phyloP scores from a whole-genome alignment of 2,329 filamentous ascomycete genomes.

The Colletotrichum musae region DNA sequence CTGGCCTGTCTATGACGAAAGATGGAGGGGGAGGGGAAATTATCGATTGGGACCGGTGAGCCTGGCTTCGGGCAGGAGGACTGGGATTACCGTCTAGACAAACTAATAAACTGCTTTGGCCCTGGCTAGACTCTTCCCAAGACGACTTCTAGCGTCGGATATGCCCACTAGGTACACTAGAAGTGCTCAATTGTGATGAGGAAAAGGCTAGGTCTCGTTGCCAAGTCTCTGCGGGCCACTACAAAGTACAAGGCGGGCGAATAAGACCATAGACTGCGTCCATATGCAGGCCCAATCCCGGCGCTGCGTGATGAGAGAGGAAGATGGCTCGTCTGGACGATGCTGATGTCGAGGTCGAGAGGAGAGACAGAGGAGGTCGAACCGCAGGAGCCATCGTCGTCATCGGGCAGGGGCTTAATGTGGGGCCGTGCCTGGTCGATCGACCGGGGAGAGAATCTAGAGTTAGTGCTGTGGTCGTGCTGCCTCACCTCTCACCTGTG shows the following conservation, averaged over 20 bases:
- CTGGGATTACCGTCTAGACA: constrained; percentile 14
- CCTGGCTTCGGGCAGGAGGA: background rate
- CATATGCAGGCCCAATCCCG: constrained; percentile 17
- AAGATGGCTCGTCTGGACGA: constrained; percentile 13
- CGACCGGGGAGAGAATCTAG: constrained; percentile 9
- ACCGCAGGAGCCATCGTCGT: constrained; percentile 23
- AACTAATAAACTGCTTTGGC: background rate
- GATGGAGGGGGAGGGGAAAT: background rate
- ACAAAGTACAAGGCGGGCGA: constrained; percentile 1
- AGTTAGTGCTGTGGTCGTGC: background rate
- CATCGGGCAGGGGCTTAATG: constrained; percentile 26
- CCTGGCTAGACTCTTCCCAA: constrained; percentile 4
- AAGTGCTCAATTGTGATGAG: constrained; percentile 11
- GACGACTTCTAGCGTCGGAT: constrained; percentile 1
- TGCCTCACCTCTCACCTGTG: background rate
- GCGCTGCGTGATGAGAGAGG: constrained; percentile 15
- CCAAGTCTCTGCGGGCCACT: background rate
- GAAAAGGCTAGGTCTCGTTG: constrained; percentile 13
- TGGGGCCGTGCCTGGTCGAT: constrained; percentile 31
- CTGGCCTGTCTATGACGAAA: constrained; percentile 18
- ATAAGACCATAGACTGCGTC: constrained; percentile 12
- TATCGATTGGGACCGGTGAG: background rate
- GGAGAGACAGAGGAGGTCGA: background rate
- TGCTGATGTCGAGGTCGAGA: constrained; percentile 24
- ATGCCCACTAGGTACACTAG: background rate